Base-by-base conservation (phyloP, 1,284 basidiomycete species). In the Austroboletus novae-zelandiae region DNA sequence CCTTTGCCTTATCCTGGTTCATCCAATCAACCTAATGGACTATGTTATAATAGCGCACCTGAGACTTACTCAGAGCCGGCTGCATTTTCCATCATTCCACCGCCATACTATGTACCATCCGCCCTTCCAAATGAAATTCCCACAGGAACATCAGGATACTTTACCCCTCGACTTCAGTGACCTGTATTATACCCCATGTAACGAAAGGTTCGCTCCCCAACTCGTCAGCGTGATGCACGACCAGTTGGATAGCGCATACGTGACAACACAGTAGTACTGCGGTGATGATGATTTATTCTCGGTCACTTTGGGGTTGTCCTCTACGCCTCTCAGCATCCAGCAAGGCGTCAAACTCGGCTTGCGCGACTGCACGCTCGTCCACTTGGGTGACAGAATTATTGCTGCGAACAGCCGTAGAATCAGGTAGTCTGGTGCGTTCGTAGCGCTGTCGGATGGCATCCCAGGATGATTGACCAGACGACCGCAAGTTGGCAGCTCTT, bases 401-500 rank as follows among this genome's bases (percentile, higher is more conserved):
- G n/a, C 9, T 17, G 14, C 6, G 42, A 49, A 50, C 39, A 39
- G 58, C 14, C 62, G 51, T 31, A 58, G 55, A 44, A 62, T 54
- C 57, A 30, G 65, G 56, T 7, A 69, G 51, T 37, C n/a, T 68
- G 29, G 34, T 54, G 40, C 71, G 70, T 62, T 83, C 81, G 52
- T 85, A 76, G 30, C 66, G 73, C 61, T 86, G 81, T 34, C 86
- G 80, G 27, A 88, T 71, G 31, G 67, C 64, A 57, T 87, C 85
- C 85, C 85, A 88, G 6, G 83, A 74, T 13, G 86, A 85, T 20
- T 70, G 70, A 30, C 71, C 72, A 29, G 70, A 52, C 52, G 51
- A 63, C 31, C 68, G 74, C 30, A 73, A 66, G 52, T 83, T 84
- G n/a, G 70, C 75, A 42, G 70, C 69, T 47, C 84, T 80, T 40